Conservation (phyloP, 2,329 filamentous ascomycete genomes). For the Colletotrichum sp. region DNA sequence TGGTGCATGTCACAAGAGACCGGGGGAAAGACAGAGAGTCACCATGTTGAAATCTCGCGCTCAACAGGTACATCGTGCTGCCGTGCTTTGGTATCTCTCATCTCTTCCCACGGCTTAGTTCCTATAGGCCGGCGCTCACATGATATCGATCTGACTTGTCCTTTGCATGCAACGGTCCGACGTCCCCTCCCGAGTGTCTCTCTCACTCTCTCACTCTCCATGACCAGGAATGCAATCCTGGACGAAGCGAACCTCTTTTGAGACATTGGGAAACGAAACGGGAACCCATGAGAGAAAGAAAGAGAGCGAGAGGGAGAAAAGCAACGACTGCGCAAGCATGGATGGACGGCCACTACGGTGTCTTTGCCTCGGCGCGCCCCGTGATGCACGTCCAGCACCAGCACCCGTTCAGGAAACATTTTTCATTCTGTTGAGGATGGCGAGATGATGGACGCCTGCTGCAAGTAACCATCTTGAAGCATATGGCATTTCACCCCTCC, state of each 20-base stretch:
- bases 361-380: neutral
- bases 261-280: conserved; percentile 3
- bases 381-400: neutral
- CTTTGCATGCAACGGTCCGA: conserved; percentile 6
- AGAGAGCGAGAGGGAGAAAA: neutral
- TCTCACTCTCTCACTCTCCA: neutral
- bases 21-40: neutral
- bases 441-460: neutral
- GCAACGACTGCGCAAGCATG: neutral
- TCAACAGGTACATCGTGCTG: neutral
- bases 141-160: neutral
- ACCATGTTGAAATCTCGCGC: neutral
- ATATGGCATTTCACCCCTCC: neutral
- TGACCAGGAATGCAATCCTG: neutral
- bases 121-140: neutral
- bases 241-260: neutral
- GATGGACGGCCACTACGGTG: neutral
- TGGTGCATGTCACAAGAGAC: neutral
- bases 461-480: neutral
- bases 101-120: neutral
- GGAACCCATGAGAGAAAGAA: neutral
- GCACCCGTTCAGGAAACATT: neutral
- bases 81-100: neutral
- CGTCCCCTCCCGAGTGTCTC: neutral
- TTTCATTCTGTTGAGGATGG: neutral